phyloP scores from a whole-genome alignment of 768 basidiomycete genomes.

The Lyophyllum shimeji region DNA sequence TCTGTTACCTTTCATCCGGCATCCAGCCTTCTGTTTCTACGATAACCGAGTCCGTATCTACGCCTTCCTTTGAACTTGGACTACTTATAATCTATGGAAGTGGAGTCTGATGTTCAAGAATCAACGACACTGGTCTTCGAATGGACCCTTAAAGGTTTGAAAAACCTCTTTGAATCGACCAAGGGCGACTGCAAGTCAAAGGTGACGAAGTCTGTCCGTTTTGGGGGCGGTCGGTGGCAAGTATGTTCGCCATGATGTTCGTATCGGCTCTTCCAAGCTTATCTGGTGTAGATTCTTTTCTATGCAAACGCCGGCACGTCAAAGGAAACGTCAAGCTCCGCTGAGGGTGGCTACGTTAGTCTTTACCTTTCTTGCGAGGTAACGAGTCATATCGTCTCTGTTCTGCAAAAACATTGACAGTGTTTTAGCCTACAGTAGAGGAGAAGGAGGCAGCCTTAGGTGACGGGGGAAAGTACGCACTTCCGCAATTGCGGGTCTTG shows the following conservation, averaged over 20 bases:
- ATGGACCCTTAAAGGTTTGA: conserved; percentile 75
- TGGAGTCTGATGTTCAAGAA: conserved; percentile 46
- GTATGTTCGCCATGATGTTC: conserved; percentile 32
- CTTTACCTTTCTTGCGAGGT: conserved; percentile 85
- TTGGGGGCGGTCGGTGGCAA: conserved; percentile 79
- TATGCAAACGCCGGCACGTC: conserved; percentile 78
- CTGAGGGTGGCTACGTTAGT: conserved; percentile 61
- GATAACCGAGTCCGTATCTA: neutral
- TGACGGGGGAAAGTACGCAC: conserved; percentile 49
- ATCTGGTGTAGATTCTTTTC: conserved; percentile 61
- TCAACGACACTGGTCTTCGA: conserved; percentile 63
- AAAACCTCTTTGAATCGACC: conserved; percentile 72
- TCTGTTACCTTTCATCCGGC: neutral
- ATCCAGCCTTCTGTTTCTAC: neutral
- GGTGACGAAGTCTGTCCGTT: conserved; percentile 71
- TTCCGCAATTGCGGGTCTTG: neutral
- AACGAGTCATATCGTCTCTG: neutral
- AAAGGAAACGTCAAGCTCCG: conserved; percentile 38
- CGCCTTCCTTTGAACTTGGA: neutral
- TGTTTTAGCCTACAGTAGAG: conserved; percentile 64
- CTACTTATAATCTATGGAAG: conserved; percentile 15
- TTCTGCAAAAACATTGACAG: neutral
- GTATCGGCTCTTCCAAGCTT: neutral
- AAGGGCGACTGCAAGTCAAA: conserved; percentile 80
- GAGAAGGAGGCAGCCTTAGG: conserved; percentile 68